phyloP scores from a whole-genome alignment of 73 alveolate genomes.

The Stentor coeruleus region DNA sequence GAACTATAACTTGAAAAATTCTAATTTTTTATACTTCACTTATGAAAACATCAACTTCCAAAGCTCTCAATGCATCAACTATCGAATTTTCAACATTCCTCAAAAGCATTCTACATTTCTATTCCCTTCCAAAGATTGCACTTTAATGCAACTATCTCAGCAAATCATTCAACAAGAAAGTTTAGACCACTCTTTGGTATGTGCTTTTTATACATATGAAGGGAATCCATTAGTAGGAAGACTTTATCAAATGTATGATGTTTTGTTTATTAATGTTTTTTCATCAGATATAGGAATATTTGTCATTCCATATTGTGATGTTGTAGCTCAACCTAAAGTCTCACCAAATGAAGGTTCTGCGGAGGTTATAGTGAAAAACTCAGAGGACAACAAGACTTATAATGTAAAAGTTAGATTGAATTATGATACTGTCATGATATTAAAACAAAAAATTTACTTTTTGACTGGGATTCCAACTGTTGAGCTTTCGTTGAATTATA shows the following conservation, averaged over 20 bases:
- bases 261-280: neutral
- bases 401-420: neutral
- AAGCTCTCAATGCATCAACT: no score
- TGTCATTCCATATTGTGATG: neutral
- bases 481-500: no score
- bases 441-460: neutral
- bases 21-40: no score
- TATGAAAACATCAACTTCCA: no score
- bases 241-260: neutral
- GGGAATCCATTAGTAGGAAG: slow-evolving; percentile 1
- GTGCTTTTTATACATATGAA: slow-evolving; percentile 2
- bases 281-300: neutral
- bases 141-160: no score
- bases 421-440: neutral
- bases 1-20: no score
- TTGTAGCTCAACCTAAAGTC: neutral
- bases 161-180: no score
- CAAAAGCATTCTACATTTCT: no score
- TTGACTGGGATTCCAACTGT: neutral
- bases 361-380: neutral
- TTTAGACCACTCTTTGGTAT: no score
- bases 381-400: neutral
- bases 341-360: neutral
- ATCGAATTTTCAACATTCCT: no score
- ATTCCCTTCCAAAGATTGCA: no score